Evolutionary conservation across 2,329 filamentous ascomycete genomes (phyloP), one percentile per base, ranked within the genome.

Genomic region (Fusarium odoratissimum): DNA sequence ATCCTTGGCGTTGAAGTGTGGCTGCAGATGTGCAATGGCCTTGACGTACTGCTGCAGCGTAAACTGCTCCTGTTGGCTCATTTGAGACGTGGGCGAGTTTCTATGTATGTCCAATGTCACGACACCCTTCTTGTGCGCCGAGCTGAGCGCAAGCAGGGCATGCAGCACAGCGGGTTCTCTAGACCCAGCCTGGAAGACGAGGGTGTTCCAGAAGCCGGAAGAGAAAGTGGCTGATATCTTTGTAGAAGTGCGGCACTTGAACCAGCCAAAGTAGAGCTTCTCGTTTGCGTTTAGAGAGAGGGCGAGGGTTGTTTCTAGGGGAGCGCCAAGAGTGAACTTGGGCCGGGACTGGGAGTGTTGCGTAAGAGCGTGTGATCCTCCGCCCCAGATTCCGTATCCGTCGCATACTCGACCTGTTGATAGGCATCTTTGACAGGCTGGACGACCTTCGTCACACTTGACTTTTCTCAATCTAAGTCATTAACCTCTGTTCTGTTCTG

Each of bases 151-250:
- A 8, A 85, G 73, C 4, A 79, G 72, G 4, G 83, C 82, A 41
- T 85, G 82, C n/a, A 84, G 62, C 5, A 85, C 76, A 3, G 83
- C 81, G 0, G 83, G 82, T 56, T 85, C 83, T 16, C 51, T 72
- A 2, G 78, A 64, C 25, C 79, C 79, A 10, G 79, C 79, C 42
- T 84, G 83, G 30, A 83, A 72, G 19, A 85, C 62, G 14, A 84
- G 76, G 11, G 68, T 76, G 33, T 75, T 74, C 84, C 84, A 85
- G 48, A 85, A 84, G 1, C 58, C 67, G 3, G 80, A 82, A 28
- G 63, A 69, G 58, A 83, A 84, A 3, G 77, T 76, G 1, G 82
- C 82, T 0, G 79, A 80, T 1, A 85, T 65, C 58, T 84, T 84
- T 7, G 74, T 69, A 1, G 74, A 75, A 8, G 81, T 84, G 25